Evolutionary conservation across 176 grass and related monocot species (phyloP), one percentile per base, ranked within the genome.

Genomic region (Urochloa ruziziensis): DNA sequence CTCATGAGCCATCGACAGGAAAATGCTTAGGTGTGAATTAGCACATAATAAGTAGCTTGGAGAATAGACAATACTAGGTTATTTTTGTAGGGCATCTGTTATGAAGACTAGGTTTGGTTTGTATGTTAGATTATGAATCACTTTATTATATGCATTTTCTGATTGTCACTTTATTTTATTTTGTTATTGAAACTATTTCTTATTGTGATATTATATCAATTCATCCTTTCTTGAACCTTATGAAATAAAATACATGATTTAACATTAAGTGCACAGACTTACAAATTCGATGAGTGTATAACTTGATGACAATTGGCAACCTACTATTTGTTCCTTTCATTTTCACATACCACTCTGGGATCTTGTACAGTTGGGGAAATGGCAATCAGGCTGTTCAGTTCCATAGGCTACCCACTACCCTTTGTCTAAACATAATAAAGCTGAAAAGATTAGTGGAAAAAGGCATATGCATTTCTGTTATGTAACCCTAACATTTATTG

Each of bases 41-140:
- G 27, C 24, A 68, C 27, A 60, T 65, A 62, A 70, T 69, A 81
- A 70, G 68, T 76, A 44, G 63, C 19, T 1, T 42, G 5, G 40
- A 81, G 62, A 51, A 75, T 53, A 53, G 53, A 52, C 51, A 62
- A 43, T n/a, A 75, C 62, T 85, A 57, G 15, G 44, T 78, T 83
- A 1, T 5, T 54, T 54, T 68, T 28, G 17, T 56, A 39, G 78
- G 30, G 23, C 32, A 56, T 80, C 7, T 67, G n/a, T 39, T 67
- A 40, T 40, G n/a, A 6, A 16, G 9, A 56, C 32, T 56, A 56
- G 49, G 73, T 37, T 57, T 25, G 52, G 34, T 76, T 16, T 40
- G 65, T 36, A 87, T 33, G 67, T 53, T 80, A 73, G 36, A n/a
- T 52, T 80, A 63, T 12, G 7, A 3, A 35, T 56, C 7, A n/a